Base-by-base conservation (phyloP, 2,329 filamentous ascomycete genomes). In the Cladosporium sp. region DNA sequence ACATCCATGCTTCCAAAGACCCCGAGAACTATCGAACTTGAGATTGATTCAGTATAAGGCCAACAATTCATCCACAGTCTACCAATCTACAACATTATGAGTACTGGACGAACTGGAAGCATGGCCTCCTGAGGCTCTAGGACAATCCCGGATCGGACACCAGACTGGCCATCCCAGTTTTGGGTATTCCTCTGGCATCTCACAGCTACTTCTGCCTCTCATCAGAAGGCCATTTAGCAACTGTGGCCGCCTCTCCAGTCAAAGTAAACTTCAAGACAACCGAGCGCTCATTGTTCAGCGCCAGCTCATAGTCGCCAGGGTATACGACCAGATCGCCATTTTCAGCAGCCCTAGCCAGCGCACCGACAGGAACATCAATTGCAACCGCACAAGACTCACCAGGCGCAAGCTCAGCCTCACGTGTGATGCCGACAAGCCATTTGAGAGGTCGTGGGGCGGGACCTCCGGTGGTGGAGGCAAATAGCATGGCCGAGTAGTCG, bases 381-480 rank as follows among this genome's bases (percentile, higher is more conserved):
- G 51, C 58, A 37, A 71, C 58, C 0, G 57, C 61, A 7, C n/a
- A 19, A 6, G 22, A 11, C 1, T 20, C 29, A 2, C 57, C 56
- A 11, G 53, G 22, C 2, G 57, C 40, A 8, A 61, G 44, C 34
- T 54, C 47, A 17, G 58, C 51, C 4, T 56, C 49, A 22, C 59
- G 58, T 1, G 51, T 37, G 29, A 59, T 59, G 3, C 54, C 48
- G 3, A 71, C 67, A 5, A 75, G 63, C 63, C 68, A 69, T 48
- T 74, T 74, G 50, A 66, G 69, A 1, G 72, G 71, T 24, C 67
- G 63, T 0, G 72, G 72, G 22, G 60, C 54, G 0, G 72, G 71
- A 0, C 72, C 72, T 4, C 69, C 65, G 29, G 64, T 57, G 1
- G 61, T 66, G 9, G 68, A 67, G 42, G 67, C 68, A 50, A 73